Conservation (phyloP, 2,329 filamentous ascomycete genomes). For the Hyphodiscus sp. region DNA sequence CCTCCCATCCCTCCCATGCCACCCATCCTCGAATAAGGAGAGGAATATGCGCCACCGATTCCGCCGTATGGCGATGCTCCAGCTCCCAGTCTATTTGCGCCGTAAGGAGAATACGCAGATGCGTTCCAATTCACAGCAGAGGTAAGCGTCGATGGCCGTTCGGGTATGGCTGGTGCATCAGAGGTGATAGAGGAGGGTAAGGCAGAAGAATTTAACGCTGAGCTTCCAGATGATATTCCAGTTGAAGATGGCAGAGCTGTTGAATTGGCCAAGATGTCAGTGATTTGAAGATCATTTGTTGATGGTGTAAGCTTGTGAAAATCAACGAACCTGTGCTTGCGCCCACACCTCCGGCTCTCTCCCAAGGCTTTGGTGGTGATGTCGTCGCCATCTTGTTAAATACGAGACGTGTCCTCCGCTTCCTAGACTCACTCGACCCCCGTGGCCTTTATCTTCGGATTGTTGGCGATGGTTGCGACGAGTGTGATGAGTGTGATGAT, state of each 20-base stretch:
- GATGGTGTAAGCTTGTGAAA: slow-evolving; percentile 6
- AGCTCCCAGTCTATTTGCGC: slow-evolving; percentile 49
- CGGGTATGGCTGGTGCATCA: slow-evolving; percentile 63
- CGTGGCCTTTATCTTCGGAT: slow-evolving; percentile 12
- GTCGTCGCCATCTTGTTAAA: slow-evolving; percentile 41
- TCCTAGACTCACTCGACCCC: slow-evolving; percentile 3
- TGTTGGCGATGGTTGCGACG: slow-evolving; percentile 4
- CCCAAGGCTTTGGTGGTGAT: slow-evolving; percentile 97
- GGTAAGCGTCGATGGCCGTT: slow-evolving; percentile 71
- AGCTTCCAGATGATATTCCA: slow-evolving; percentile 34
- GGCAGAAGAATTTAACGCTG: slow-evolving; percentile 37
- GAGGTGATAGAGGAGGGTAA: slow-evolving; percentile 33
- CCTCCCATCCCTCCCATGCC: slow-evolving; percentile 29
- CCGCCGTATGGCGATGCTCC: slow-evolving; percentile 30
- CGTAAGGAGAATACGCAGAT: slow-evolving; percentile 67
- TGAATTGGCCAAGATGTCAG: slow-evolving; percentile 9
- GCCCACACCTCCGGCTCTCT: slow-evolving; percentile 51
- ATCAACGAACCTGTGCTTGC: slow-evolving; percentile 26
- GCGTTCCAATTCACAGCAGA: slow-evolving; percentile 83
- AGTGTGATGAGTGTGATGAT: not conserved
- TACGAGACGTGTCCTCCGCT: slow-evolving; percentile 4
- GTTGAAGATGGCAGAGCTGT: slow-evolving; percentile 33
- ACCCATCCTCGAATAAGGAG: slow-evolving; percentile 42
- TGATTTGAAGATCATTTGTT: not conserved
- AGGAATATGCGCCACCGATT: slow-evolving; percentile 39